Evolutionary conservation across 2,329 filamentous ascomycete genomes (phyloP).

Genomic region (Onygenales sp.): DNA sequence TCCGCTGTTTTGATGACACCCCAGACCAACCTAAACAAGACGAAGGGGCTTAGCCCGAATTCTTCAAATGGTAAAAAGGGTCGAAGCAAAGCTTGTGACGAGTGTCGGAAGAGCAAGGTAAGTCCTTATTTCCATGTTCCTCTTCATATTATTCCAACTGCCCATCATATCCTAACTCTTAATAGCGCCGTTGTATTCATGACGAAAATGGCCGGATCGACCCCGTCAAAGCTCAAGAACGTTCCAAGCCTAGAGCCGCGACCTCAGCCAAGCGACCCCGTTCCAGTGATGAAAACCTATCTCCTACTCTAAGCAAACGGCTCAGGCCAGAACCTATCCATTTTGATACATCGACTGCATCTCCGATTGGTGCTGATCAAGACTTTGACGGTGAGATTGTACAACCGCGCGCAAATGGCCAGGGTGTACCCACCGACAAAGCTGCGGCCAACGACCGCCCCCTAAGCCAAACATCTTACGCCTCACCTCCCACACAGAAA

Average conservation of each 20-base stretch:
- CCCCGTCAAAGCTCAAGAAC: conserved; percentile 53
- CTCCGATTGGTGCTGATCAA: background rate
- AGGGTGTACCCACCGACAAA: conserved; percentile 2
- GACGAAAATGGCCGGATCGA: conserved; percentile 56
- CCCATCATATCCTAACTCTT: conserved; percentile 11
- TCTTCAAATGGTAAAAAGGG: conserved; percentile 41
- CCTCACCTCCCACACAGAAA: conserved; percentile 29
- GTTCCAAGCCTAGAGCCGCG: conserved; percentile 49
- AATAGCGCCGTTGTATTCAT: conserved; percentile 56
- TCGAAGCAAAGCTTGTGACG: conserved; percentile 54
- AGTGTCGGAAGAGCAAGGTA: conserved; percentile 60
- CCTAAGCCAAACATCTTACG: conserved; percentile 22
- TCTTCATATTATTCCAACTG: conserved; percentile 12
- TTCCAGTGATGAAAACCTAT: conserved; percentile 31
- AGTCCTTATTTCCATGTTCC: conserved; percentile 16
- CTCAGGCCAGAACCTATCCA: conserved; percentile 26
- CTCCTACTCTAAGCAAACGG: conserved; percentile 19
- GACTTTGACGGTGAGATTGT: background rate
- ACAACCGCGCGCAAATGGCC: background rate
- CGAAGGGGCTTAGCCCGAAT: conserved; percentile 24
- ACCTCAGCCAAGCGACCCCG: conserved; percentile 46
- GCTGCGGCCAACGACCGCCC: conserved; percentile 12
- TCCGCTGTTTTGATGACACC: background rate
- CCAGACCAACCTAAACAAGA: conserved; percentile 6
- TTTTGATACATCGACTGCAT: conserved; percentile 6